Base-by-base conservation (phyloP, 1,139 yeast genomes). In the Lodderomyces jiufengensis region DNA sequence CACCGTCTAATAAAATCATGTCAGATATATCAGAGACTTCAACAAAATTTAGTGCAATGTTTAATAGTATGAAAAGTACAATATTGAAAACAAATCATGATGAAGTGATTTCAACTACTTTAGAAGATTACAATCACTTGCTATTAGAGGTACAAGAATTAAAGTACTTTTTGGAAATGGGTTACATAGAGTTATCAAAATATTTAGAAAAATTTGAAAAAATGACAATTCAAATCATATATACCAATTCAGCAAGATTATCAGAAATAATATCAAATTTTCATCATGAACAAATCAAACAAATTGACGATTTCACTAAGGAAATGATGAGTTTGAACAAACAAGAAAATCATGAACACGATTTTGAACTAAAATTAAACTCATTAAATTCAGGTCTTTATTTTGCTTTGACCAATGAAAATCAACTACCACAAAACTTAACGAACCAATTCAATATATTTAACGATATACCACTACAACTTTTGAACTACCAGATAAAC, bases 391-490 rank as follows among this genome's bases (percentile, higher is more conserved):
- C 73, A 2, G 76, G 76, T 2, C 57, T 70, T 10, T 70, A 63
- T 45, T 61, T 64, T 33, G 47, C 51, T 18, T 15, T 32, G 26
- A 15, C 25, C 5, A n/a, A 23, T 3, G 13, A 23, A 4, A 5
- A 21, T 2, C 58, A 57, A 31, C 55, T 57, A 36, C 66, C 59
- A 40, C 76, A 70, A 39, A 67, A 64, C 45, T 51, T 70, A 41
- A 63, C 57, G 37, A 51, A 54, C 24, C 61, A 59, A 37, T 70
- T 68, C 46, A 67, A 70, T 41, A 46, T 70, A 16, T 70, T 50
- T 47, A 65, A 64, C 37, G 76, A 70, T 42, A 53, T 70, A 29
- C 69, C 72, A 11, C 54, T 70, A 18, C 76, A 70, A 33, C 44
- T 61, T 3, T 55, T 51, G 27, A 31, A 33, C 12, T 24, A 29